phyloP scores from a whole-genome alignment of 2,329 filamentous ascomycete species.

The Verticillium isaacii region DNA sequence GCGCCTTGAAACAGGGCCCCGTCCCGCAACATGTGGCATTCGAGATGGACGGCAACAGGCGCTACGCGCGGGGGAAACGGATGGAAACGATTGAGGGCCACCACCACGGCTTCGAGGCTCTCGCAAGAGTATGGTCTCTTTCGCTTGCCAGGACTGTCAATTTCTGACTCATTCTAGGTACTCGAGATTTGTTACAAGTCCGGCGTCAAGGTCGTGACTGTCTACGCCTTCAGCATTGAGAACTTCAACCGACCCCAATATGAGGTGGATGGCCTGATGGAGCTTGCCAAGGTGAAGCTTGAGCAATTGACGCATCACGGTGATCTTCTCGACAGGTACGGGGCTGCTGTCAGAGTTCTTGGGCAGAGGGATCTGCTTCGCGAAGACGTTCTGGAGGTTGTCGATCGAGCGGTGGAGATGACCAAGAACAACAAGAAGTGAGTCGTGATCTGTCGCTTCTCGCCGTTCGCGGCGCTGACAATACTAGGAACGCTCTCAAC shows the following conservation, averaged over 20 bases:
- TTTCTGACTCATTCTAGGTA: slow-evolving; percentile 51
- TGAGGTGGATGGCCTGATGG: slow-evolving; percentile 95
- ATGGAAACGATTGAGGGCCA: slow-evolving; percentile 98
- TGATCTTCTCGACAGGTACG: slow-evolving; percentile 87
- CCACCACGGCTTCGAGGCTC: slow-evolving; percentile 89
- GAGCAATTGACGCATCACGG: slow-evolving; percentile 89
- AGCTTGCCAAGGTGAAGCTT: slow-evolving; percentile 93
- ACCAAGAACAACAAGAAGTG: slow-evolving; percentile 83
- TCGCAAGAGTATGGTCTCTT: slow-evolving; percentile 64
- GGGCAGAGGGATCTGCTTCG: slow-evolving; percentile 81
- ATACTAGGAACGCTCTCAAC: slow-evolving; percentile 60
- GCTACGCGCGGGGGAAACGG: slow-evolving; percentile 82
- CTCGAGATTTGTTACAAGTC: slow-evolving; percentile 98
- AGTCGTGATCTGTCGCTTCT: slow-evolving; percentile 13
- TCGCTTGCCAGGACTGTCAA: neutral
- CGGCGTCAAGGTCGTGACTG: slow-evolving; percentile 92
- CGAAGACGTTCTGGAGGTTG: slow-evolving; percentile 80
- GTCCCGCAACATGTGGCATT: slow-evolving; percentile 97
- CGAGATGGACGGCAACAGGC: slow-evolving; percentile 97
- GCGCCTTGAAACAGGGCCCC: slow-evolving; percentile 81
- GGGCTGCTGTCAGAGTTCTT: slow-evolving; percentile 78
- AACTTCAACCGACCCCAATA: slow-evolving; percentile 97
- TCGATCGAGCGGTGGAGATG: slow-evolving; percentile 80
- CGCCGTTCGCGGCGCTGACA: neutral
- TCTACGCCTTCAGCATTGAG: slow-evolving; percentile 98